A percentile compares a stretch with the other conserved stretches of the same genome.
Conservation (phyloP, 257 asterid species). For the Solanum etuberosum region DNA sequence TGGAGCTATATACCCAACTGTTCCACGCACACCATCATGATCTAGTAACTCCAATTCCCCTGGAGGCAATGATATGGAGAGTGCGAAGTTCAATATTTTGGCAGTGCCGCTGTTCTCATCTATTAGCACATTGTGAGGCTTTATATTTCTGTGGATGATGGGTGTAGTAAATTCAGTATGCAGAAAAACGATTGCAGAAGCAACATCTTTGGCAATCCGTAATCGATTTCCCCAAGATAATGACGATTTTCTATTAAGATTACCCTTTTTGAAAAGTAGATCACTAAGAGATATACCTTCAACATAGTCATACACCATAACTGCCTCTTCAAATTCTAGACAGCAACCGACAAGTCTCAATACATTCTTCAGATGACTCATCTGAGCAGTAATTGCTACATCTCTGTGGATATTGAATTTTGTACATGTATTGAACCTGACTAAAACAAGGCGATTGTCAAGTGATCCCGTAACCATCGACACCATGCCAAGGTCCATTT, state of each 20-base stretch:
- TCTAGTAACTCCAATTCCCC: neutral
- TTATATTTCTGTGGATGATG: neutral
- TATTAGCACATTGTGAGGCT: neutral
- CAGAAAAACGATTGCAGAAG: neutral
- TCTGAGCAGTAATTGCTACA: neutral
- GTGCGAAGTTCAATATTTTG: neutral
- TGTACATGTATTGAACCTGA: neutral
- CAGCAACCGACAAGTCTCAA: neutral
- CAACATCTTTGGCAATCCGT: neutral
- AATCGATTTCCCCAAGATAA: neutral
- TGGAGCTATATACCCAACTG: neutral
- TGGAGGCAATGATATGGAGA: neutral
- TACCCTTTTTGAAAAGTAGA: neutral
- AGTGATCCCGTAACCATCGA: neutral
- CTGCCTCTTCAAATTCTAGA: neutral
- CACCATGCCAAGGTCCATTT: too few relatives aligned
- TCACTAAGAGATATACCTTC: neutral
- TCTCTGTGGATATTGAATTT: neutral
- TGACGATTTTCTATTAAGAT: too few relatives aligned
- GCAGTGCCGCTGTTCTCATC: neutral
- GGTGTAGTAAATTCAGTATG: neutral
- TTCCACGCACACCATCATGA: neutral
- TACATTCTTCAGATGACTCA: neutral
- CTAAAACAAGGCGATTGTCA: neutral
- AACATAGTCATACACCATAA: neutral